Conservation (phyloP, 2,329 filamentous ascomycete genomes). For the Myriosclerotinia scirpicola region DNA sequence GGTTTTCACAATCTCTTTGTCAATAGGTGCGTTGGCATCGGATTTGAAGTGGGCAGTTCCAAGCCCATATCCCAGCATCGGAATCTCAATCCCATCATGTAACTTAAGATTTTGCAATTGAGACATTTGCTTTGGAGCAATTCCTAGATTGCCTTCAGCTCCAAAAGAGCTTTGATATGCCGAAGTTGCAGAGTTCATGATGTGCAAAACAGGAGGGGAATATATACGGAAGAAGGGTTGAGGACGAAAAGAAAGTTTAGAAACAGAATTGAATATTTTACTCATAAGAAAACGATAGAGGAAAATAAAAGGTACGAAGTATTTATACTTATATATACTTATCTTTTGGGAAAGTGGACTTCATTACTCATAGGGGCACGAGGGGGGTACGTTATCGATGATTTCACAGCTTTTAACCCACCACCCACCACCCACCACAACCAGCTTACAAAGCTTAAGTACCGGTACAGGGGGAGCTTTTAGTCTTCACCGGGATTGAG, state of each 20-base stretch:
- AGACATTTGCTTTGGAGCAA: slow-evolving; percentile 69
- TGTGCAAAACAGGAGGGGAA: slow-evolving; percentile 32
- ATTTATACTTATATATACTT: too few relatives aligned
- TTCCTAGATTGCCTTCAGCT: slow-evolving; percentile 53
- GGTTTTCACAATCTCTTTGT: slow-evolving; percentile 53
- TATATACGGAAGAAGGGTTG: background rate
- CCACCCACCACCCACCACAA: too few relatives aligned
- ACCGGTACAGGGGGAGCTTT: too few relatives aligned
- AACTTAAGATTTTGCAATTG: slow-evolving; percentile 63
- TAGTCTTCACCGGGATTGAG: too few relatives aligned
- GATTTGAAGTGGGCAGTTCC: slow-evolving; percentile 66
- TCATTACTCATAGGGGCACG: too few relatives aligned
- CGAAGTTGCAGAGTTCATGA: slow-evolving; percentile 47
- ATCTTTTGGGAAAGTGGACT: too few relatives aligned
- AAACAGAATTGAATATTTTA: background rate
- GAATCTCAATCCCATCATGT: slow-evolving; percentile 72
- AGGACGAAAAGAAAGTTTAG: background rate
- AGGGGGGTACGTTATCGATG: too few relatives aligned
- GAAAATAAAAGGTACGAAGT: too few relatives aligned
- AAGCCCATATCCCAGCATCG: slow-evolving; percentile 70
- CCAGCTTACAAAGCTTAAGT: too few relatives aligned
- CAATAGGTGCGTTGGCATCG: slow-evolving; percentile 45
- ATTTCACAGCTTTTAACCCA: too few relatives aligned
- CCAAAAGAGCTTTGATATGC: slow-evolving; percentile 39
- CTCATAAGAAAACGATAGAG: background rate